Evolutionary conservation across 164 flowering plant species (phyloP).

Genomic region (Magnolia sinica): DNA sequence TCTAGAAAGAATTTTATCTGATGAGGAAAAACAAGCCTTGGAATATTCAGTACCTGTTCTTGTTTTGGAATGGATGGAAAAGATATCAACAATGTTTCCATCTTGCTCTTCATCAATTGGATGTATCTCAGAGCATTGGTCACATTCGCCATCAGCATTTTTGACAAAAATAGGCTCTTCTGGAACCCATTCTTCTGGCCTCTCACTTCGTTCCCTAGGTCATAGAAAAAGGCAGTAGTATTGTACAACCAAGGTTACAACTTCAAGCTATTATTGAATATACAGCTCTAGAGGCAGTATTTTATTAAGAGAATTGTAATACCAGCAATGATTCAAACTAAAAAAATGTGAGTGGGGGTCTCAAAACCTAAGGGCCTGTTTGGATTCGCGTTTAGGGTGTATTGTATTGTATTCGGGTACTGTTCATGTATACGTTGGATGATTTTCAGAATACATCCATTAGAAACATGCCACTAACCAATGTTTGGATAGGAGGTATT

Average conservation of each 20-base stretch:
- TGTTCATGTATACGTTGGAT: too few relatives aligned
- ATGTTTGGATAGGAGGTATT: too few relatives aligned
- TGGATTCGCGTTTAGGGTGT: too few relatives aligned
- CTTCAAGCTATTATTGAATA: not conserved
- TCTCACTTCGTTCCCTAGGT: constrained; percentile 50
- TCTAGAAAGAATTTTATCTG: not conserved
- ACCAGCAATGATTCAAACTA: not conserved
- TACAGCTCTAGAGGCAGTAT: not conserved
- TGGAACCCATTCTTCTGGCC: constrained; percentile 94
- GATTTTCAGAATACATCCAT: too few relatives aligned
- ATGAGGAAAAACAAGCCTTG: not conserved
- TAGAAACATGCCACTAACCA: too few relatives aligned
- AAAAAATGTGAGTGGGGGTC: not conserved
- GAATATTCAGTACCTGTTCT: constrained; percentile 31
- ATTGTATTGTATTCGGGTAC: too few relatives aligned
- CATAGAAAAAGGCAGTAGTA: constrained; percentile 9
- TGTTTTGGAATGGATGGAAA: constrained; percentile 57
- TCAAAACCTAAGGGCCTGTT: not conserved
- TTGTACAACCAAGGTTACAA: not conserved
- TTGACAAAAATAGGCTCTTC: constrained; percentile 38
- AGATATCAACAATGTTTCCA: constrained; percentile 57
- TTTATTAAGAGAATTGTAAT: constrained; percentile 4
- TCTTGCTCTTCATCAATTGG: constrained; percentile 36
- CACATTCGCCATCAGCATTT: constrained; percentile 19
- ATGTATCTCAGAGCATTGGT: constrained; percentile 30